These are phyloP conservation scores for Pseudoneurospora amorphoporcata DNA, from an alignment of 495 filamentous ascomycete genomes.

Conservation along the genomic window DNA sequence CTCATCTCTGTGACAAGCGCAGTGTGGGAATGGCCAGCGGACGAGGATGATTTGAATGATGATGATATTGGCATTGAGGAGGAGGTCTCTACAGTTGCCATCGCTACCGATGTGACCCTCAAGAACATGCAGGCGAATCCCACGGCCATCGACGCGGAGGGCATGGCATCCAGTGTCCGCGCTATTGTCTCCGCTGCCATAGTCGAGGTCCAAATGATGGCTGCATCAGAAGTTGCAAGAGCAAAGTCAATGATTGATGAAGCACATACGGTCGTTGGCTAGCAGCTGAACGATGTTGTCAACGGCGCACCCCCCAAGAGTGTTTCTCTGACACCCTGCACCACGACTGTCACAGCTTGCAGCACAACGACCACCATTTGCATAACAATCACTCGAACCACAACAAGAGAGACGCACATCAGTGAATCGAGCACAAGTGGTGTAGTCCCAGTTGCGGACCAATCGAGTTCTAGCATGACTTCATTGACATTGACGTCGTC, in stretches of 20 bases:
- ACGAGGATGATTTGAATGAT: background rate
- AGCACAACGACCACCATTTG: conserved; percentile 8
- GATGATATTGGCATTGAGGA: background rate
- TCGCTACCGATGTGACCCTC: background rate
- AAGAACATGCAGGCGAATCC: background rate
- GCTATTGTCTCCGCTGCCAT: conserved; percentile 12
- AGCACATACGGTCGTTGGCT: conserved; percentile 4
- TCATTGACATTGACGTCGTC: background rate
- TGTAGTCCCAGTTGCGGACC: background rate
- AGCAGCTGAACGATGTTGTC: conserved; percentile 7
- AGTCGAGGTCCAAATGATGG: conserved; percentile 9
- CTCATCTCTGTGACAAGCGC: conserved; percentile 8
- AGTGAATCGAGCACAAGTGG: background rate
- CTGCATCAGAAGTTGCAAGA: conserved; percentile 7
- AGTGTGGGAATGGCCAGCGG: conserved; percentile 11
- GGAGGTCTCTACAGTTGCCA: background rate
- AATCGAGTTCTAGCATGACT: background rate
- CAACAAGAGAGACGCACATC: background rate
- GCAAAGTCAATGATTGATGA: conserved; percentile 11
- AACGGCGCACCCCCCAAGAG: conserved; percentile 4
- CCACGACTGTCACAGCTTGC: conserved; percentile 10
- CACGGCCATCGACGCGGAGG: conserved; percentile 3
- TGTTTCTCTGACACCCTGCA: conserved; percentile 7
- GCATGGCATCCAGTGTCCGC: conserved; percentile 8
- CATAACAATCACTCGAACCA: conserved; percentile 5